Conservation (phyloP, 305 asterid species). For the Fraxinus ornus region DNA sequence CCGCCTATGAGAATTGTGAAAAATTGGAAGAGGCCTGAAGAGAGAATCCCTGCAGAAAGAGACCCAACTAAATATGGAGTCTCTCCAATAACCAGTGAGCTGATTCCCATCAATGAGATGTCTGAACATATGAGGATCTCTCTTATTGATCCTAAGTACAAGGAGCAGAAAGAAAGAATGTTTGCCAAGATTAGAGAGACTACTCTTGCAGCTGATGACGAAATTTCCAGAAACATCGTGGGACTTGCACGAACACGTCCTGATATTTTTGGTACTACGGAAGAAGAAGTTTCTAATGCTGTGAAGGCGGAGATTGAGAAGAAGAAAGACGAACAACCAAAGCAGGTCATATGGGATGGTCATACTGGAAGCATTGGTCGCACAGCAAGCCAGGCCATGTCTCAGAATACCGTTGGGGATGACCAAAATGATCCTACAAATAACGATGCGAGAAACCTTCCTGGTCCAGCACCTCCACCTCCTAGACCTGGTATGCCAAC, state of each 20-base stretch:
- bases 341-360: conserved; percentile 97
- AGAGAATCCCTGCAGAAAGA: conserved; percentile 73
- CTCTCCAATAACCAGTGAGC: conserved; percentile 90
- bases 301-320: conserved; percentile 93
- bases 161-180: conserved; percentile 97
- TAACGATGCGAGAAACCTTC: conserved; percentile 53
- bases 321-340: conserved; percentile 89
- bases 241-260: conserved; percentile 94
- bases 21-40: conserved; percentile 95
- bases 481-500: conserved; percentile 68
- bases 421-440: conserved; percentile 48
- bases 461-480: conserved; percentile 89
- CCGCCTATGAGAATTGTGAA: conserved; percentile 93
- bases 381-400: conserved; percentile 85
- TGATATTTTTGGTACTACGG: conserved; percentile 93
- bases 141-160: conserved; percentile 85
- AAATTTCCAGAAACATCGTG: conserved; percentile 82
- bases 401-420: conserved; percentile 61
- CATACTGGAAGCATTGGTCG: conserved; percentile 93
- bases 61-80: conserved; percentile 74
- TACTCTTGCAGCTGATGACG: conserved; percentile 96
- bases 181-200: conserved; percentile 94
- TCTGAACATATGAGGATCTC: conserved; percentile 97
- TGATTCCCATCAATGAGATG: conserved; percentile 79
- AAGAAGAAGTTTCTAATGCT: conserved; percentile 94